These are phyloP conservation scores for Naematelia encephala DNA, from an alignment of 768 basidiomycete species.

Conservation along the genomic window DNA sequence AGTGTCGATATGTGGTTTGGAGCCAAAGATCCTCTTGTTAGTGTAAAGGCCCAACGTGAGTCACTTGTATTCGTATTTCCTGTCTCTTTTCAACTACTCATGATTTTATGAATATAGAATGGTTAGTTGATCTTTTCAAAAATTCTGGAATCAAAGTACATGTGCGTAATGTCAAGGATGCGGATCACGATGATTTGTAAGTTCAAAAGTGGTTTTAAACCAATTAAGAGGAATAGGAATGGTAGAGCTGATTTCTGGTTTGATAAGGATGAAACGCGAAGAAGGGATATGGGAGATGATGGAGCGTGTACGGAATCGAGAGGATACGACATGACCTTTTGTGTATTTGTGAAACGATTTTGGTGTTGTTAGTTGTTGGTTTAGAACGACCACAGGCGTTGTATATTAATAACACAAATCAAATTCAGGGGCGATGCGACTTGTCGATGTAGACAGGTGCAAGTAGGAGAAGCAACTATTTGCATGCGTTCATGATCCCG, in stretches of 20 bases:
- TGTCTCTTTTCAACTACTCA: background rate
- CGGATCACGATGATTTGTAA: conserved; percentile 43
- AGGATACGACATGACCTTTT: background rate
- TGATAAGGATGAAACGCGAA: conserved; percentile 16
- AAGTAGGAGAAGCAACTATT: no score
- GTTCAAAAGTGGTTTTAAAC: conserved; percentile 9
- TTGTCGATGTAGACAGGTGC: no score
- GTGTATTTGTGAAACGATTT: no score
- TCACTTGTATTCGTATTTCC: background rate
- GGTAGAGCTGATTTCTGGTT: conserved; percentile 7
- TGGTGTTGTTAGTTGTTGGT: no score
- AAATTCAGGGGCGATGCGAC: no score
- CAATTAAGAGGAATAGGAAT: background rate
- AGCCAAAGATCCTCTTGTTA: conserved; percentile 41
- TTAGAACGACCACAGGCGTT: no score
- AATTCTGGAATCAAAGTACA: conserved; percentile 18
- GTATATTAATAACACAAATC: no score
- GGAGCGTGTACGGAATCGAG: conserved; percentile 11
- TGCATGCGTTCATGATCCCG: background rate
- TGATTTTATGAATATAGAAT: conserved; percentile 12
- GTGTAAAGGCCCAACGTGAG: conserved; percentile 37
- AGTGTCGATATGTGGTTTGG: conserved; percentile 44
- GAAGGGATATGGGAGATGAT: conserved; percentile 36
- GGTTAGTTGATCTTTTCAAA: conserved; percentile 24
- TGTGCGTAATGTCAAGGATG: conserved; percentile 40